These are phyloP conservation scores for Solanum aculeatissimum DNA, from an alignment of 305 asterid genomes.

Conservation along the genomic window DNA sequence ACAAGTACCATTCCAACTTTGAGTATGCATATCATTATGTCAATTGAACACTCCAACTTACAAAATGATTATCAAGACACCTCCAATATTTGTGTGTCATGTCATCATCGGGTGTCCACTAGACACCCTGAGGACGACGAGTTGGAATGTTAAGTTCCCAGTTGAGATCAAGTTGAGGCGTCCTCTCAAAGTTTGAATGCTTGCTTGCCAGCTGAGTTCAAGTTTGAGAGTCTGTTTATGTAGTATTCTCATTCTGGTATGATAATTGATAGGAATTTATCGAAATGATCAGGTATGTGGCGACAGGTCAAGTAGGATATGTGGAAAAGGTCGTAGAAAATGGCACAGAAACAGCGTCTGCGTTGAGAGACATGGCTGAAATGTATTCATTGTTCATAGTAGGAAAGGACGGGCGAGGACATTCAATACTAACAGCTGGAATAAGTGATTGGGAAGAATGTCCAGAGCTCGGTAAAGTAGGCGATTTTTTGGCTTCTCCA, in stretches of 20 bases:
- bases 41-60: background rate
- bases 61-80: background rate
- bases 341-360: slow-evolving; percentile 70
- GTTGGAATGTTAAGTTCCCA: background rate
- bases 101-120: background rate
- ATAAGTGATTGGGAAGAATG: slow-evolving; percentile 99
- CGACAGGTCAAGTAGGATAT: slow-evolving; percentile 82
- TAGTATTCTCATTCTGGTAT: background rate
- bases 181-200: background rate
- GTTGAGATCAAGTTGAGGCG: background rate
- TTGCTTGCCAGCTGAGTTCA: background rate
- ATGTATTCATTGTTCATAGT: slow-evolving; percentile 90
- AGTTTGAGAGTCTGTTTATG: background rate
- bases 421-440: slow-evolving; percentile 58
- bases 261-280: background rate
- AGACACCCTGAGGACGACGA: background rate
- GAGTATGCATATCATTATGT: background rate
- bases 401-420: slow-evolving; percentile 69
- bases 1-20: background rate
- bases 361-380: slow-evolving; percentile 83
- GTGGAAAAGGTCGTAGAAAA: slow-evolving; percentile 79
- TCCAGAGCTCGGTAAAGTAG: slow-evolving; percentile 96
- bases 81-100: background rate
- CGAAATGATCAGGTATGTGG: slow-evolving; percentile 50
- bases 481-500: slow-evolving; percentile 91